These are phyloP conservation scores for Sporisorium graminicola DNA, from an alignment of 1,284 basidiomycete genomes.

Conservation along the genomic window DNA sequence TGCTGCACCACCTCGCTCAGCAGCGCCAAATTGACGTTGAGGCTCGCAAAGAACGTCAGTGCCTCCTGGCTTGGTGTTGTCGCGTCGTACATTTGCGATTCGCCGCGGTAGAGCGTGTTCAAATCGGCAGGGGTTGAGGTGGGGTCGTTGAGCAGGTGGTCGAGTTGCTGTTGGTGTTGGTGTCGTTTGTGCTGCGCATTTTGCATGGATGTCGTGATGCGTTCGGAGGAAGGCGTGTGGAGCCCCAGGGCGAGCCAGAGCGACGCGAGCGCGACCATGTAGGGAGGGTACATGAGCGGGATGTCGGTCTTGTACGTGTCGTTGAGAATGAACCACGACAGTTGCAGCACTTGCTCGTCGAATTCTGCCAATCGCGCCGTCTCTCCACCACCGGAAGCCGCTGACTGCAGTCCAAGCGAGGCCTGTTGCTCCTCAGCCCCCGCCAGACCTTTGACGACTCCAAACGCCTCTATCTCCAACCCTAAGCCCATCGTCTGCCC, in stretches of 20 bases:
- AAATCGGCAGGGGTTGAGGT: conserved; percentile 23
- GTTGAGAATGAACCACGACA: conserved; percentile 86
- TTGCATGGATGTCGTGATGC: conserved; percentile 22
- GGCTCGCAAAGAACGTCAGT: conserved; percentile 83
- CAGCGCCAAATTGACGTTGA: conserved; percentile 85
- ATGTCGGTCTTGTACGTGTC: conserved; percentile 93
- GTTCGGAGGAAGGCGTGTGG: conserved; percentile 34
- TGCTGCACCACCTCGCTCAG: conserved; percentile 90
- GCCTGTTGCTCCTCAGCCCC: conserved; percentile 15
- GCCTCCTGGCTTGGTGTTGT: conserved; percentile 72
- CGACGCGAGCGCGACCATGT: conserved; percentile 89
- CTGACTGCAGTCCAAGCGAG: neutral
- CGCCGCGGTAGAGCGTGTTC: neutral
- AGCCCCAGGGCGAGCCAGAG: conserved; percentile 77
- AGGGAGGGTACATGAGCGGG: conserved; percentile 90
- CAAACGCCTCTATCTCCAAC: conserved; percentile 21
- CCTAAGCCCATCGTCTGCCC: conserved; percentile 7
- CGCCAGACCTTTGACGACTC: conserved; percentile 12
- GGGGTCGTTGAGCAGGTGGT: conserved; percentile 14
- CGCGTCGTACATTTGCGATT: conserved; percentile 24
- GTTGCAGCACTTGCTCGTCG: conserved; percentile 72
- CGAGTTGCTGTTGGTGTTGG: conserved; percentile 67
- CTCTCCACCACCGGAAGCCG: neutral
- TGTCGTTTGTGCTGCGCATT: conserved; percentile 12
- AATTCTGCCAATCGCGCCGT: conserved; percentile 69